These are phyloP conservation scores for Pseudogymnoascus sp. DNA, from an alignment of 2,329 filamentous ascomycete genomes.

Conservation along the genomic window DNA sequence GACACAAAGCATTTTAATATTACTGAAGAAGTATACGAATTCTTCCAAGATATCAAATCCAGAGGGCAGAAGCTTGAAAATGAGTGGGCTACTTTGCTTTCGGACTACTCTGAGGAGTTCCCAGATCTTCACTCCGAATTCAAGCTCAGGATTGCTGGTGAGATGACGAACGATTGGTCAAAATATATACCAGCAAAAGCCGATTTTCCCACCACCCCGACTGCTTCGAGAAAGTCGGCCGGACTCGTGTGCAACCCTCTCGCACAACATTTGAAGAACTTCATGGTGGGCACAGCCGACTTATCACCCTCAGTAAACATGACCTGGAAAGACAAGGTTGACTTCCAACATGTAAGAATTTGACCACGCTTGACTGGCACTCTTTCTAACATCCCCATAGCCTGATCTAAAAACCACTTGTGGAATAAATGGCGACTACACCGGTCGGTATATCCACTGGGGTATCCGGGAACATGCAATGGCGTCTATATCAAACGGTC, in stretches of 20 bases:
- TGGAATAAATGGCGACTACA: constrained; percentile 48
- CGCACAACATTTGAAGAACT: constrained; percentile 39
- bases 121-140: constrained; percentile 47
- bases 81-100: constrained; percentile 41
- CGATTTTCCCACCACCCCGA: constrained; percentile 40
- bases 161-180: constrained; percentile 42
- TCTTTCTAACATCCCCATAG: constrained; percentile 16
- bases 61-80: constrained; percentile 40
- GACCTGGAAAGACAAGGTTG: constrained; percentile 46
- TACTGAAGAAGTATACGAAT: constrained; percentile 42
- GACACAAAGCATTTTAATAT: constrained; percentile 31
- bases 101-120: constrained; percentile 37
- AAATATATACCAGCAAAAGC: constrained; percentile 39
- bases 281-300: constrained; percentile 50
- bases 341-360: constrained; percentile 39
- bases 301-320: constrained; percentile 49
- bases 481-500: constrained; percentile 50
- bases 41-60: constrained; percentile 41
- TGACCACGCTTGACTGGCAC: not conserved
- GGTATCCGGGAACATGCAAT: constrained; percentile 58
- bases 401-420: constrained; percentile 35
- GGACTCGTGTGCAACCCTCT: constrained; percentile 46
- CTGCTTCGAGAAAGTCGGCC: constrained; percentile 44
- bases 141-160: constrained; percentile 40
- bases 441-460: constrained; percentile 52